Conservation (phyloP, 2,329 filamentous ascomycete species). For the Cercospora zeina region DNA sequence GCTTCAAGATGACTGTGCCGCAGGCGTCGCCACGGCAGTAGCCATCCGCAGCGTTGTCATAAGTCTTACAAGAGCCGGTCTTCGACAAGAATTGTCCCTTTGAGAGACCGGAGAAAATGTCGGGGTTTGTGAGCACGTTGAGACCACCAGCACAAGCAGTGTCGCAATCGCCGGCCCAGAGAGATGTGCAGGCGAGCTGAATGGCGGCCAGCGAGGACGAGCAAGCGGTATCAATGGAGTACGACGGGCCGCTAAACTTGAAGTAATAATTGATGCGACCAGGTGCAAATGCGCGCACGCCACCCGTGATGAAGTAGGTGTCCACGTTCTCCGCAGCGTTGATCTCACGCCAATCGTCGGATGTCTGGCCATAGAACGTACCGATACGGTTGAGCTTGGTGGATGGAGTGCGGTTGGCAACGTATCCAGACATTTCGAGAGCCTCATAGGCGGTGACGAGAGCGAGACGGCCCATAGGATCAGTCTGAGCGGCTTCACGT, state of each 20-base stretch:
- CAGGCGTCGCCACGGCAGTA: slow-evolving; percentile 80
- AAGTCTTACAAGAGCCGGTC: slow-evolving; percentile 75
- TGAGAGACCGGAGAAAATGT: slow-evolving; percentile 74
- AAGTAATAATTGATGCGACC: slow-evolving; percentile 75
- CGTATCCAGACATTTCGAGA: slow-evolving; percentile 76
- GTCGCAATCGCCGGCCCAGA: slow-evolving; percentile 75
- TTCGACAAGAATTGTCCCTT: slow-evolving; percentile 77
- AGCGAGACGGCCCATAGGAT: slow-evolving; percentile 77
- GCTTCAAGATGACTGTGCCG: slow-evolving; percentile 73
- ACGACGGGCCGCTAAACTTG: slow-evolving; percentile 71
- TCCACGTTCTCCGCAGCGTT: slow-evolving; percentile 62
- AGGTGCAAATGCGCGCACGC: slow-evolving; percentile 61
- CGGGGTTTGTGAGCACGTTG: slow-evolving; percentile 76
- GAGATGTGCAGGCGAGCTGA: slow-evolving; percentile 68
- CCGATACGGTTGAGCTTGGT: slow-evolving; percentile 66
- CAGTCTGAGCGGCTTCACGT: slow-evolving; percentile 74
- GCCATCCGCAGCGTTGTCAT: slow-evolving; percentile 76
- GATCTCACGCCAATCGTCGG: slow-evolving; percentile 75
- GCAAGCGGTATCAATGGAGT: slow-evolving; percentile 75
- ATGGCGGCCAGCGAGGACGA: slow-evolving; percentile 73
- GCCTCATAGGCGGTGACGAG: slow-evolving; percentile 78
- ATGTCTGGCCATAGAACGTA: slow-evolving; percentile 73
- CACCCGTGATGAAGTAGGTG: slow-evolving; percentile 66
- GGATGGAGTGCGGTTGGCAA: slow-evolving; percentile 69
- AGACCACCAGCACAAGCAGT: slow-evolving; percentile 77